A percentile compares a stretch with the other conserved stretches of the same genome.
Evolutionary conservation across 176 grass and related monocot species (phyloP).

Genomic region (Raddia guianensis): DNA sequence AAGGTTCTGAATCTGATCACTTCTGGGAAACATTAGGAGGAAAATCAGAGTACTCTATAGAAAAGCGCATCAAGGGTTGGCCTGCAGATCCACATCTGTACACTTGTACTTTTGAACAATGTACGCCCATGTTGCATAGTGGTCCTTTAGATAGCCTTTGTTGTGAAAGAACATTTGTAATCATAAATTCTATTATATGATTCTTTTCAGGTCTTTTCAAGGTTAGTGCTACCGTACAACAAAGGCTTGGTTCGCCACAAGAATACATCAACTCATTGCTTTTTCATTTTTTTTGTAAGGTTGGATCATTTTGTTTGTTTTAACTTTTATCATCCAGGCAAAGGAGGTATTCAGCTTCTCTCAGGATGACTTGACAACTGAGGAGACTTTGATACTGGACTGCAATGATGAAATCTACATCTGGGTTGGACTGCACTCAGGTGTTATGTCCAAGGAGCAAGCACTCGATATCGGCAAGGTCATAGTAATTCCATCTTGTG

Average conservation of each 20-base stretch:
- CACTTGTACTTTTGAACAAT: conserved; percentile 65
- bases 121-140: conserved; percentile 34
- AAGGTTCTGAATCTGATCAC: conserved; percentile 74
- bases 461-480: conserved; percentile 70
- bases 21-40: conserved; percentile 83
- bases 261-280: conserved; percentile 9
- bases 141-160: conserved; percentile 19
- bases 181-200: conserved; percentile 16
- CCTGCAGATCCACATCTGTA: conserved; percentile 69
- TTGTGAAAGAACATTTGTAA: conserved; percentile 38
- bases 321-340: conserved; percentile 50
- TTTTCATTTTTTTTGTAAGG: background rate
- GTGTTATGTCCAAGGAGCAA: conserved; percentile 57
- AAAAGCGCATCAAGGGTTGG: conserved; percentile 55
- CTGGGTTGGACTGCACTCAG: conserved; percentile 72
- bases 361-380: conserved; percentile 87
- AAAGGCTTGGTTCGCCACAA: conserved; percentile 3
- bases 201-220: conserved; percentile 58
- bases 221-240: conserved; percentile 32
- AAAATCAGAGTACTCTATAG: conserved; percentile 67
- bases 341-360: conserved; percentile 90
- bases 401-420: conserved; percentile 63
- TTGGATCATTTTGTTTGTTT: background rate
- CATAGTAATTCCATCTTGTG: conserved; percentile 15
- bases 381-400: conserved; percentile 80